These are phyloP conservation scores for Cyclotella sp. DNA, from an alignment of 108 stramenopile species.

Conservation along the genomic window DNA sequence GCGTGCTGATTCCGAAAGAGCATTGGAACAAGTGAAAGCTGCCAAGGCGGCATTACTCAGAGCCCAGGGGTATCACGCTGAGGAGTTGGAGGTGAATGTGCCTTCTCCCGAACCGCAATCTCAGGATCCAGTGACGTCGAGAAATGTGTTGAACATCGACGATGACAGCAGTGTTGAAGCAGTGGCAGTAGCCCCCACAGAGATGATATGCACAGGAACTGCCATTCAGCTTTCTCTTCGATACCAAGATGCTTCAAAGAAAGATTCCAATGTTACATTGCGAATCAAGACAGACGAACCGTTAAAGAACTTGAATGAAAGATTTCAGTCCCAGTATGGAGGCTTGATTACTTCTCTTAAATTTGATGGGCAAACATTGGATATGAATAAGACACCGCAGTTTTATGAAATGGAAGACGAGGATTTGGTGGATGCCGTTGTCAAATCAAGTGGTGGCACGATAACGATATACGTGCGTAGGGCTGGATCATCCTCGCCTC, in stretches of 20 bases:
- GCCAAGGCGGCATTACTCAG: constrained; percentile 33
- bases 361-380: constrained; percentile 65
- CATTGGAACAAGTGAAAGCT: constrained; percentile 19
- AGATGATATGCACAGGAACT: constrained; percentile 17
- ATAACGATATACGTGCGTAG: constrained; percentile 23
- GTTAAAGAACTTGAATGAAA: constrained; percentile 29
- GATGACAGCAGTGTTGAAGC: constrained; percentile 1
- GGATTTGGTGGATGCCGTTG: constrained; percentile 65
- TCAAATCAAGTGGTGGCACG: constrained; percentile 4
- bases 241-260: constrained; percentile 32
- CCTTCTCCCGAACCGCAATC: background rate
- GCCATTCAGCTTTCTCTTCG: constrained; percentile 29
- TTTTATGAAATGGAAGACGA: constrained; percentile 79
- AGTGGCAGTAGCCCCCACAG: background rate
- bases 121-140: background rate
- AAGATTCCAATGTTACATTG: constrained; percentile 21
- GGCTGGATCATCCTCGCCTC: constrained; percentile 2
- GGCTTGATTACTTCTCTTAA: constrained; percentile 19
- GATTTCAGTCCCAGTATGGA: constrained; percentile 26
- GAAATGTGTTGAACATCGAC: constrained; percentile 5
- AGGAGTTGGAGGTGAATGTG: constrained; percentile 51
- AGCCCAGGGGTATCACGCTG: constrained; percentile 67
- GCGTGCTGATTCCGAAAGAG: constrained; percentile 12
- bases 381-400: constrained; percentile 52
- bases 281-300: constrained; percentile 50